Conservation (phyloP, 306 rosid species). For the Vigna radiata region DNA sequence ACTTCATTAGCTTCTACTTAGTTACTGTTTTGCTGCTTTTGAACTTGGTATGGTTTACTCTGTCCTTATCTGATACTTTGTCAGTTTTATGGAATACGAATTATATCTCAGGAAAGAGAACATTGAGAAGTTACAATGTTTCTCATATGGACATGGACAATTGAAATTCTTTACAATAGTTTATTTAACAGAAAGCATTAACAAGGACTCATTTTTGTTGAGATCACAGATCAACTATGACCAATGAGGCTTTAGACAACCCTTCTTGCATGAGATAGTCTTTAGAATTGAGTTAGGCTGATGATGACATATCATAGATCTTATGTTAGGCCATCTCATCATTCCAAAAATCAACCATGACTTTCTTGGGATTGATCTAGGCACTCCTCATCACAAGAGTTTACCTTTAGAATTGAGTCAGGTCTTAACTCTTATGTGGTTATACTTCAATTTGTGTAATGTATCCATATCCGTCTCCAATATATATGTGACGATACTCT, state of each 20-base stretch:
- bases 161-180: not conserved
- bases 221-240: not conserved
- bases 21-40: constrained; percentile 82
- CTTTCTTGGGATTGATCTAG: not conserved
- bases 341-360: not conserved
- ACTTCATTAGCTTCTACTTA: constrained; percentile 91
- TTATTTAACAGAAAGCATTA: constrained; percentile 24
- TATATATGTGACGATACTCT: too few relatives aligned
- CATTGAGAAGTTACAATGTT: constrained; percentile 25
- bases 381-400: not conserved
- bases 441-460: too few relatives aligned
- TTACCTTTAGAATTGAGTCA: not conserved
- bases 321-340: not conserved
- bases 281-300: not conserved
- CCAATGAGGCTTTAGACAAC: not conserved
- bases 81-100: constrained; percentile 22
- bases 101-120: constrained; percentile 17
- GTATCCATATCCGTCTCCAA: too few relatives aligned
- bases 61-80: constrained; percentile 24
- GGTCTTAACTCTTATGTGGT: not conserved
- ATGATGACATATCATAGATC: not conserved
- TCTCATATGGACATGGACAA: constrained; percentile 12
- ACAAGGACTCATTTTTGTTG: constrained; percentile 9
- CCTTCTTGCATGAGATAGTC: not conserved
- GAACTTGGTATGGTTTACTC: constrained; percentile 73